Percentiles rank a stretch among this genome's conserved stretches.
Conservation (phyloP, 148 eudicot species). For the Vaccinium macrocarpon region DNA sequence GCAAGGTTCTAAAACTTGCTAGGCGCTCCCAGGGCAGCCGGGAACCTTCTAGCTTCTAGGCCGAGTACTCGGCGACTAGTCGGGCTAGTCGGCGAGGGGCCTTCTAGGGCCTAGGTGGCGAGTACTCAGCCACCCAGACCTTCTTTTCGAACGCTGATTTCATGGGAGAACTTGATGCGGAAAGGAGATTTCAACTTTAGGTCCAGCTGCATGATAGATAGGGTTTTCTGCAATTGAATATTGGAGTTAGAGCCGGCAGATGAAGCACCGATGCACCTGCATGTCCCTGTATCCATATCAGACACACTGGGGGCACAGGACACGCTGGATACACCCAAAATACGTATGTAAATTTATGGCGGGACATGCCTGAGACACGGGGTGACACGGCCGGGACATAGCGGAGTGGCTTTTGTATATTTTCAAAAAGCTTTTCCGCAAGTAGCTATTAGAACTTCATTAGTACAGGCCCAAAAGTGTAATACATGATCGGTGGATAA, state of each 20-base stretch:
- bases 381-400: not conserved
- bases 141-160: no score
- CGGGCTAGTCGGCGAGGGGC: no score
- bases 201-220: not conserved
- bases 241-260: not conserved
- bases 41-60: no score
- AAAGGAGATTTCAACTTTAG: not conserved
- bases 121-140: no score
- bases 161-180: no score
- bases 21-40: no score
- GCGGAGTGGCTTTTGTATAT: not conserved
- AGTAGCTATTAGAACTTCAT: not conserved
- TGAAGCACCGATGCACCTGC: not conserved
- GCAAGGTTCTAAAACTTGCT: no score
- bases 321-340: not conserved
- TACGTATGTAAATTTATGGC: not conserved
- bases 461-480: not conserved
- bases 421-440: not conserved
- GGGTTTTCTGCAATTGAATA: not conserved
- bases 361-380: not conserved
- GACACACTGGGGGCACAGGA: not conserved
- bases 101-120: no score
- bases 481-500: not conserved
- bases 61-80: no score
- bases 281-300: not conserved